A percentile compares a stretch with the other conserved stretches of the same genome.
Evolutionary conservation across 139 green algal species (phyloP).

Genomic region (Micractinium sp.): DNA sequence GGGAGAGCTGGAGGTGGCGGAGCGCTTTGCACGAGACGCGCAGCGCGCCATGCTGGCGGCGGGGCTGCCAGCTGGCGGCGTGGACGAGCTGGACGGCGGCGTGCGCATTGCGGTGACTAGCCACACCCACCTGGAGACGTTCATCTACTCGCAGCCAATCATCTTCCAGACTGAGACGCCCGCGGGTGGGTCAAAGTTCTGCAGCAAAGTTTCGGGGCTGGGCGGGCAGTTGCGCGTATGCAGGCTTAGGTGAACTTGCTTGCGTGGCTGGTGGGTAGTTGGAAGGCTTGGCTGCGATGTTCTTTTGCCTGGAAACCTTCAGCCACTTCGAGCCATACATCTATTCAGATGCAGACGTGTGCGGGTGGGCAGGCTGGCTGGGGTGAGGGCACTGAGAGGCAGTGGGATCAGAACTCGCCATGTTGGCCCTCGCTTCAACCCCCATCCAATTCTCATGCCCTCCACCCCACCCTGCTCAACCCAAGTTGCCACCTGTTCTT

Average conservation of each 20-base stretch:
- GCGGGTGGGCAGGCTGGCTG: no score
- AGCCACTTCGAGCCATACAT: not conserved
- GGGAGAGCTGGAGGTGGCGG: constrained; percentile 21
- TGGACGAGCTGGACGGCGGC: not conserved
- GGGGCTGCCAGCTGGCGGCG: constrained; percentile 1
- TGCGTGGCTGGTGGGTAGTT: not conserved
- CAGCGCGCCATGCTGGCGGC: constrained; percentile 19
- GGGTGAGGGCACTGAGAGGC: no score
- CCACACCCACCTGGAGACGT: constrained; percentile 13
- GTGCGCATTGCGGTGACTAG: constrained; percentile 17
- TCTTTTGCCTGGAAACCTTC: no score
- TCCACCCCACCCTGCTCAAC: no score
- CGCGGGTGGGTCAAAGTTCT: not conserved
- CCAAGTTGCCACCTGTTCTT: not conserved
- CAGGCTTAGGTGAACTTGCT: no score
- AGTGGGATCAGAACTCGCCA: no score
- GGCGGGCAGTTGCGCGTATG: no score
- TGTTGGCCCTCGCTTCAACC: no score
- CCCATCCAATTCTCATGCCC: not conserved
- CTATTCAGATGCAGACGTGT: no score
- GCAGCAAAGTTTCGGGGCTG: not conserved
- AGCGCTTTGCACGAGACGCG: constrained; percentile 18
- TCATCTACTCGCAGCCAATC: constrained; percentile 34
- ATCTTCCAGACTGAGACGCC: not conserved
- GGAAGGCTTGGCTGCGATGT: not conserved